Evolutionary conservation across 2,329 filamentous ascomycete genomes (phyloP).

Genomic region (Diaporthe helianthi): DNA sequence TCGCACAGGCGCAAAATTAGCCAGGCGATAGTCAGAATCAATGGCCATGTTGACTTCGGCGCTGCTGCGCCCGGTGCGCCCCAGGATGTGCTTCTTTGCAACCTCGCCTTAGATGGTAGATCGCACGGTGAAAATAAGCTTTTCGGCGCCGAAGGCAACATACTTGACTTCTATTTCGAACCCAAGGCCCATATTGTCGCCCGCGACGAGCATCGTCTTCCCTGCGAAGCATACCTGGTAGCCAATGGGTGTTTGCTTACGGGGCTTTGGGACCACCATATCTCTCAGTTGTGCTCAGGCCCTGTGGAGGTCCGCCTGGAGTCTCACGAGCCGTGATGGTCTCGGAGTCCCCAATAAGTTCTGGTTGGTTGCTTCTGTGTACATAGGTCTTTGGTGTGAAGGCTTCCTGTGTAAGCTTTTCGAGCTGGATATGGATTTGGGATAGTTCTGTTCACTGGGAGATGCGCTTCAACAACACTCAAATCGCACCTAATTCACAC

Average conservation of each 20-base stretch:
- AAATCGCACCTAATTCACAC: too few relatives aligned
- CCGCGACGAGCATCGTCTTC: conserved; percentile 24
- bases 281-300: neutral
- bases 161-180: conserved; percentile 26
- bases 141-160: conserved; percentile 12
- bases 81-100: conserved; percentile 9
- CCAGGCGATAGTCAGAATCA: conserved; percentile 49
- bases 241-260: conserved; percentile 9
- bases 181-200: conserved; percentile 25
- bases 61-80: neutral
- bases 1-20: conserved; percentile 47
- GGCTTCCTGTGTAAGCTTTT: neutral
- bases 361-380: neutral
- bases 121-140: conserved; percentile 25
- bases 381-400: too few relatives aligned
- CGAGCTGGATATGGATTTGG: neutral
- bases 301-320: conserved; percentile 17
- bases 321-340: neutral
- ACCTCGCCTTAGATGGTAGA: conserved; percentile 16
- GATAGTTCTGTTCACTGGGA: neutral
- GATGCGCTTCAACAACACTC: too few relatives aligned
- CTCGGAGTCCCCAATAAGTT: neutral
- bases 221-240: conserved; percentile 15
- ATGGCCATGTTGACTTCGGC: conserved; percentile 37
- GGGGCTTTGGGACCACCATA: conserved; percentile 25